Percentiles rank a stretch among this genome's conserved stretches.
phyloP scores from a whole-genome alignment of 768 basidiomycete genomes.

The Pisolithus sp. region DNA sequence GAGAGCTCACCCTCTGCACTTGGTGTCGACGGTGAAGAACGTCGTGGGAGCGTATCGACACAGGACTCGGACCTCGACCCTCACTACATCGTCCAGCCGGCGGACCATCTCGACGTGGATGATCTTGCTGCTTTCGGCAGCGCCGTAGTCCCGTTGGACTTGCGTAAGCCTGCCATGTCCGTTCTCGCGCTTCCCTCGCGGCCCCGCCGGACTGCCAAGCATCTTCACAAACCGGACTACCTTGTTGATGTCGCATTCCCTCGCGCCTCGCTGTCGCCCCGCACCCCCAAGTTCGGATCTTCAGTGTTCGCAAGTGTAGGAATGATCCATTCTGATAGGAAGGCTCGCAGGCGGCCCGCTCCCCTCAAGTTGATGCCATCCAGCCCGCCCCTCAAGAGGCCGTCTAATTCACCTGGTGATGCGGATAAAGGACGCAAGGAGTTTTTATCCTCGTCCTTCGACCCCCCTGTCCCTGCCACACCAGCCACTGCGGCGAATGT shows the following conservation, averaged over 20 bases:
- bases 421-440: slow-evolving; percentile 29
- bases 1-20: slow-evolving; percentile 14
- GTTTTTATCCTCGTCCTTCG: slow-evolving; percentile 42
- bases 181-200: slow-evolving; percentile 33
- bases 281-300: slow-evolving; percentile 10
- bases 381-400: slow-evolving; percentile 25
- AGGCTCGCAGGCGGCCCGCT: slow-evolving; percentile 35
- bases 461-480: slow-evolving; percentile 19
- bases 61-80: slow-evolving; percentile 51
- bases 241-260: slow-evolving; percentile 28
- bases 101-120: slow-evolving; percentile 26
- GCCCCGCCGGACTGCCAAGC: slow-evolving; percentile 29
- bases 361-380: slow-evolving; percentile 35
- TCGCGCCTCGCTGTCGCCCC: slow-evolving; percentile 4
- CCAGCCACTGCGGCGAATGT: slow-evolving; percentile 4
- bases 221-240: slow-evolving; percentile 33
- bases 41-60: slow-evolving; percentile 43
- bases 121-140: slow-evolving; percentile 30
- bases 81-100: slow-evolving; percentile 38
- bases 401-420: slow-evolving; percentile 33
- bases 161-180: slow-evolving; percentile 28
- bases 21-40: slow-evolving; percentile 21
- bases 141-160: slow-evolving; percentile 16
- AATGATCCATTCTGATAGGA: slow-evolving; percentile 16
- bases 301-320: slow-evolving; percentile 4